Evolutionary conservation across 345 rosid species (phyloP).

Genomic region (Ceriops decandra): DNA sequence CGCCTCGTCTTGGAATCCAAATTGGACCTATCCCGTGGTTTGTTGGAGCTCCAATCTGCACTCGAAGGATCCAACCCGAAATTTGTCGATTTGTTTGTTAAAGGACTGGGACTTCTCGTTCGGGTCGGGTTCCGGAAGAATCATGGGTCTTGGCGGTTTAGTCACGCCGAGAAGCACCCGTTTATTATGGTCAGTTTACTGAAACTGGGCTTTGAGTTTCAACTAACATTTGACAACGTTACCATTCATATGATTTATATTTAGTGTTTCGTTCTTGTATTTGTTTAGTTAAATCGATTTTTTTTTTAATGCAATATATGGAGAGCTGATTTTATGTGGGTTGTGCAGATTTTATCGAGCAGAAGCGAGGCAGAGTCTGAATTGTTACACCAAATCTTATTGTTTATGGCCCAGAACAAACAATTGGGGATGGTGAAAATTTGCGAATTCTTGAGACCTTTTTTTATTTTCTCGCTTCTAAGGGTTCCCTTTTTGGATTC

Average conservation of each 20-base stretch:
- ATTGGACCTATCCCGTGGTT: slow-evolving; percentile 48
- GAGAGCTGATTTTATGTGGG: slow-evolving; percentile 4
- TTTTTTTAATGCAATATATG: neutral
- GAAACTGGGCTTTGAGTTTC: neutral
- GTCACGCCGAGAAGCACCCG: slow-evolving; percentile 61
- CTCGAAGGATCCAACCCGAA: slow-evolving; percentile 69
- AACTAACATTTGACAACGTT: too few species aligned
- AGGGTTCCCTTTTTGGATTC: slow-evolving; percentile 45
- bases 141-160: slow-evolving; percentile 48
- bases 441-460: slow-evolving; percentile 75
- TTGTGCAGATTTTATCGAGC: slow-evolving; percentile 58
- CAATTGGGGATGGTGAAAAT: slow-evolving; percentile 52
- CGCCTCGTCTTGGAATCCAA: slow-evolving; percentile 60
- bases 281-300: neutral
- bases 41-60: slow-evolving; percentile 82
- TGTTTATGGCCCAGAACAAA: slow-evolving; percentile 50
- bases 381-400: slow-evolving; percentile 63
- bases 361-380: slow-evolving; percentile 61
- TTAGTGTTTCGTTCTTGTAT: neutral
- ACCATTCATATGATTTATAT: neutral
- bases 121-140: slow-evolving; percentile 48
- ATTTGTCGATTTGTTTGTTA: slow-evolving; percentile 51
- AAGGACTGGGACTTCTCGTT: slow-evolving; percentile 61
- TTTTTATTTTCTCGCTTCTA: slow-evolving; percentile 52
- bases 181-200: slow-evolving; percentile 56